Conservation (phyloP, 306 rosid species). For the Prinsepia uniflora region DNA sequence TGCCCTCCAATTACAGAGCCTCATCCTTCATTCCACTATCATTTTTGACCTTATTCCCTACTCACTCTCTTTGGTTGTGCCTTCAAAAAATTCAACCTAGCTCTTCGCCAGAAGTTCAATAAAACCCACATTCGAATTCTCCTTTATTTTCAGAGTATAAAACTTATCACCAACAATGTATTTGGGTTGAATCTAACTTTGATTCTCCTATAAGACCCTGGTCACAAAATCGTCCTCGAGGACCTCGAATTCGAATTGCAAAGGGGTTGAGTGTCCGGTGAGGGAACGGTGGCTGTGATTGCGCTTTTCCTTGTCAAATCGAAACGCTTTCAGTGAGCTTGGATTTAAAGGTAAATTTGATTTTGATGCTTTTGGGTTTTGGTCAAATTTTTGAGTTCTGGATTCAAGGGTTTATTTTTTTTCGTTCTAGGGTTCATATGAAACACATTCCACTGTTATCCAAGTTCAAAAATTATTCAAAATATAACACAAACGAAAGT, state of each 20-base stretch:
- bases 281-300: too few relatives aligned
- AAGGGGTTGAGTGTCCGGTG: conserved; percentile 15
- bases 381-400: too few relatives aligned
- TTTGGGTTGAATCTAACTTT: conserved; percentile 85
- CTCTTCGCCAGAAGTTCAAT: conserved; percentile 38
- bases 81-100: conserved; percentile 39
- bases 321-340: too few relatives aligned
- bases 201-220: conserved; percentile 80
- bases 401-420: not conserved
- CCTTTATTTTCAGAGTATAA: conserved; percentile 57
- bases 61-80: conserved; percentile 28
- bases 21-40: conserved; percentile 30
- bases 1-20: conserved; percentile 67
- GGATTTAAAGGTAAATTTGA: too few relatives aligned
- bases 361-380: too few relatives aligned
- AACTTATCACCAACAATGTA: conserved; percentile 62
- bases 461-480: not conserved
- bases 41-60: conserved; percentile 34
- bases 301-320: not conserved
- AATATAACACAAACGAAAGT: conserved; percentile 14
- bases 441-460: not conserved
- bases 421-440: not conserved
- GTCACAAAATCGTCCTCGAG: conserved; percentile 44
- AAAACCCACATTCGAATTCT: conserved; percentile 38
- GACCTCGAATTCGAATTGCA: too few relatives aligned